Percentiles rank a stretch among this genome's conserved stretches.
phyloP scores from a whole-genome alignment of 2,329 filamentous ascomycete genomes.

The Geoglossum cookeanum region DNA sequence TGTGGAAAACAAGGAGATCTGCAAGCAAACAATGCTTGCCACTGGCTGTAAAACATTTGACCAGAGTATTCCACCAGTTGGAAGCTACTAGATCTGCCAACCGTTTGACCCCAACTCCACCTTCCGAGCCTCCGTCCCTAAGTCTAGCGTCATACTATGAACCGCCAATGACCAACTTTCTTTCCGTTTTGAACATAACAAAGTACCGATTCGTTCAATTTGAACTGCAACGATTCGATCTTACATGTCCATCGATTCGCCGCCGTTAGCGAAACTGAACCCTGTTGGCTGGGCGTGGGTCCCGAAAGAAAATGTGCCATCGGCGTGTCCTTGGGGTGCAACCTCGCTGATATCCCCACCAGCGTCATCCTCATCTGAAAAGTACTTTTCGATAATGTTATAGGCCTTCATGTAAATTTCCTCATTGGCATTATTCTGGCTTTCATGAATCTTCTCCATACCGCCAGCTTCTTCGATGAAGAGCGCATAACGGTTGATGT shows the following conservation, averaged over 20 bases:
- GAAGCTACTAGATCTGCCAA: background rate
- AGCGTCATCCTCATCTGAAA: constrained; percentile 88
- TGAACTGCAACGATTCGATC: background rate
- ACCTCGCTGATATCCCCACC: constrained; percentile 62
- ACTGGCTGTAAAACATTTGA: background rate
- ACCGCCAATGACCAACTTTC: background rate
- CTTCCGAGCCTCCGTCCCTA: background rate
- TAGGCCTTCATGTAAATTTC: constrained; percentile 99
- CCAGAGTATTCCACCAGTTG: background rate
- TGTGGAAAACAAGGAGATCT: background rate
- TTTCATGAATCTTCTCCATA: constrained; percentile 99
- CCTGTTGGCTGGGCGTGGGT: constrained; percentile 49
- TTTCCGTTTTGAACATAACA: background rate
- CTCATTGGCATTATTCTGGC: constrained; percentile 99
- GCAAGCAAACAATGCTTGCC: background rate
- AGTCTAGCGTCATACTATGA: background rate
- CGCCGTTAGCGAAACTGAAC: constrained; percentile 82
- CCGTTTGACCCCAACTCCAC: background rate
- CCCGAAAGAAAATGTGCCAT: constrained; percentile 65
- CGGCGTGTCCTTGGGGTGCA: constrained; percentile 43
- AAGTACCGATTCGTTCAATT: too few species aligned
- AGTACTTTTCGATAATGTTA: constrained; percentile 99
- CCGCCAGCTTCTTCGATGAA: constrained; percentile 98
- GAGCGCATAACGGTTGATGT: constrained; percentile 89
- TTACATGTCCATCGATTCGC: constrained; percentile 52